Base-by-base conservation (phyloP, 108 stramenopile species). In the Fistulifera pelliculosa region DNA sequence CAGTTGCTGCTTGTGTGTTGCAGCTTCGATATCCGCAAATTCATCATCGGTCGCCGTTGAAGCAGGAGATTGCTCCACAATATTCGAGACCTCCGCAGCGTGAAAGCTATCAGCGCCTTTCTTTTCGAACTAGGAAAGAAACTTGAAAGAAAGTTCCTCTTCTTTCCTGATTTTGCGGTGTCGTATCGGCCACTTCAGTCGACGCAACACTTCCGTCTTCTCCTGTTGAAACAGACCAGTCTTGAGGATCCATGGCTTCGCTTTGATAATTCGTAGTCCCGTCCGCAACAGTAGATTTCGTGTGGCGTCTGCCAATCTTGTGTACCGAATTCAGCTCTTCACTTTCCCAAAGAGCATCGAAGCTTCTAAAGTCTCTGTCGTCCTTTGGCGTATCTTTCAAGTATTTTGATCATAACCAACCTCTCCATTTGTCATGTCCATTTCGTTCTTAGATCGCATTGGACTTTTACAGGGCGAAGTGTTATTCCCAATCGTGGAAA, bases 231-330 rank as follows among this genome's bases (percentile, higher is more conserved):
- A 27, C 19, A 2, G 78, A 74, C 73, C 66, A 71, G 31, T 74
- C 69, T 18, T 41, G 43, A 19, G 69, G 70, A 41, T 79, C 56
- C 73, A 74, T 69, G 5, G 73, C 64, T 35, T 54, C 61, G 24
- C 62, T 53, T 52, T 79, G 78, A 52, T 79, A 79, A 27, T 66
- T 38, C 4, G 64, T 61, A 38, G 73, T 57, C 5, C 78, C 78
- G 64, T 79, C 78, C 24, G 38, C 61, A 17, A 56, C 61, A 12
- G 66, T 53, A 19, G 49, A 47, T 40, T 74, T 64, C 14, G 64
- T 70, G 51, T 79, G 78, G 0, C 72, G 68, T 8, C 31, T 35
- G 8, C 31, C 31, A 8, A 35, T 35, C 31, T 35, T 35, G 31
- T 35, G 8, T 6, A 35, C 31, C 6, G 8, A 6, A 35, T 8